These are phyloP conservation scores for Colletotrichum cuscutae DNA, from an alignment of 2,329 filamentous ascomycete species.

Conservation along the genomic window DNA sequence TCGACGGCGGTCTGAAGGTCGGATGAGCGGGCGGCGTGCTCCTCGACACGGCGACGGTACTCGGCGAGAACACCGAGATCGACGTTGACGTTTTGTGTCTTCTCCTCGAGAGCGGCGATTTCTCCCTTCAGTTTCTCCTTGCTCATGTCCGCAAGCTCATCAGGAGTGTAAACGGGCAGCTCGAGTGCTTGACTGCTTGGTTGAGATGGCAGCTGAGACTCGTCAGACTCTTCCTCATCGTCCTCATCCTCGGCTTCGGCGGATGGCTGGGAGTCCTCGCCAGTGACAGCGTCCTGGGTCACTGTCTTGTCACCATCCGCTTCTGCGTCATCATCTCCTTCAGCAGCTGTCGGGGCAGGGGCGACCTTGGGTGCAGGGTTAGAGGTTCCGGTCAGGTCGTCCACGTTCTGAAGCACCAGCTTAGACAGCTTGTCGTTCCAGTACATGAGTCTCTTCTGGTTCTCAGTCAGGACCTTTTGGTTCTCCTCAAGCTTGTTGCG, in stretches of 20 bases:
- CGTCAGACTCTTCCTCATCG: constrained; percentile 28
- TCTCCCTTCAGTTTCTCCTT: constrained; percentile 70
- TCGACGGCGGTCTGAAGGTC: constrained; percentile 84
- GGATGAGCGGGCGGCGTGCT: constrained; percentile 82
- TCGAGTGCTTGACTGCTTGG: constrained; percentile 57
- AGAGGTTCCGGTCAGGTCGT: constrained; percentile 66
- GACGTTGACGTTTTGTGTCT: constrained; percentile 85
- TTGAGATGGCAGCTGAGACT: constrained; percentile 38
- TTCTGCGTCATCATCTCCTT: constrained; percentile 37
- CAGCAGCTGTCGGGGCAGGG: constrained; percentile 23
- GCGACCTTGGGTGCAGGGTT: constrained; percentile 37
- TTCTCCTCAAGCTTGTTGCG: constrained; percentile 97
- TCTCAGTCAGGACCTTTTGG: constrained; percentile 87
- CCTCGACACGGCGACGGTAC: constrained; percentile 86
- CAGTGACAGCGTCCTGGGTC: not conserved
- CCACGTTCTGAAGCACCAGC: constrained; percentile 83
- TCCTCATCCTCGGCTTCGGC: constrained; percentile 41
- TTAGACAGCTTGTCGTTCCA: constrained; percentile 93
- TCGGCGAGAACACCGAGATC: constrained; percentile 90
- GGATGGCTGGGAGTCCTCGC: constrained; percentile 33
- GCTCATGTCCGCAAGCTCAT: constrained; percentile 74
- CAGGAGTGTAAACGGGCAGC: constrained; percentile 81
- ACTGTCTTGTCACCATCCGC: constrained; percentile 37
- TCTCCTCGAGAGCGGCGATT: constrained; percentile 71
- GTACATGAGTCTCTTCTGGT: constrained; percentile 83